Evolutionary conservation across 2,329 filamentous ascomycete genomes (phyloP).

Genomic region (Chalaropsis ovoidea): DNA sequence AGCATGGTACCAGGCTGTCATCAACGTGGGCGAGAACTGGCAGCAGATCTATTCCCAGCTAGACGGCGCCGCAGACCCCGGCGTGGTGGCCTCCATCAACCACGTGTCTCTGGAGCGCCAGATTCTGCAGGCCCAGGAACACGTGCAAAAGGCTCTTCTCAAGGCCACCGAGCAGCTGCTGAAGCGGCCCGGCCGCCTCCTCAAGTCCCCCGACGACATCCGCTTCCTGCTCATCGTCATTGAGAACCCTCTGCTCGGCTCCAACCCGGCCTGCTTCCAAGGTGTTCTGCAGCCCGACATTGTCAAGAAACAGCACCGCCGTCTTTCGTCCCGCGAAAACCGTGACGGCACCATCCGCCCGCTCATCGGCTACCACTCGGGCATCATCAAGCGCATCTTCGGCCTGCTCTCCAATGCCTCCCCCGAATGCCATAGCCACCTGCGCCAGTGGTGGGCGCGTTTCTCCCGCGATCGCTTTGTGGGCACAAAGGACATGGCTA

Average conservation of each 20-base stretch:
- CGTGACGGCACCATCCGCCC: constrained; percentile 21
- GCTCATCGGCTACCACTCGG: constrained; percentile 56
- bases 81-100: constrained; percentile 26
- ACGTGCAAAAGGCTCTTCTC: constrained; percentile 58
- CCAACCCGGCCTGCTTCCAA: constrained; percentile 34
- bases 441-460: constrained; percentile 69
- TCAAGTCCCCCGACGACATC: constrained; percentile 58
- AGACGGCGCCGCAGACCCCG: constrained; percentile 20
- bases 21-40: constrained; percentile 61
- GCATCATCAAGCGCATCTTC: constrained; percentile 73
- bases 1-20: constrained; percentile 63
- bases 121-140: constrained; percentile 51
- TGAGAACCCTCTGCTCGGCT: constrained; percentile 64
- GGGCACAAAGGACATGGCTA: constrained; percentile 63
- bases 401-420: constrained; percentile 69
- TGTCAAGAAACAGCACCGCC: constrained; percentile 9
- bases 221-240: constrained; percentile 70
- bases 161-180: constrained; percentile 70
- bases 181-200: constrained; percentile 62
- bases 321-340: constrained; percentile 13
- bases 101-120: constrained; percentile 40
- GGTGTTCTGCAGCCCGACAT: constrained; percentile 34
- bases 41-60: constrained; percentile 39
- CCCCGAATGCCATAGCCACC: constrained; percentile 62
- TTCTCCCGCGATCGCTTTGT: constrained; percentile 59